Base-by-base conservation (phyloP, 129 eudicot species). In the Calendula officinalis region DNA sequence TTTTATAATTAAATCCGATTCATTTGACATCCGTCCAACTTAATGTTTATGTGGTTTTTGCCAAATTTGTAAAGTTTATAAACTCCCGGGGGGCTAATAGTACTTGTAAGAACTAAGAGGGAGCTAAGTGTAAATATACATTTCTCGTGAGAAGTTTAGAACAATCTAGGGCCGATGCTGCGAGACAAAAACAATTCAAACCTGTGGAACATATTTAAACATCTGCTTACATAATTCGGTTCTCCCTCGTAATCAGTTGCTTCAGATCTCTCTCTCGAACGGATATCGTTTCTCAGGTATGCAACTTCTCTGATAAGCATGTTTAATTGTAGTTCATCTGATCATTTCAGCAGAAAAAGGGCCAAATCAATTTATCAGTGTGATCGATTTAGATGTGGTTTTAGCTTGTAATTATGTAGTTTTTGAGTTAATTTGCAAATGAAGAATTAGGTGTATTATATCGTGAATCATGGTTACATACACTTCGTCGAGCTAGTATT, bases 151-250 rank as follows among this genome's bases (percentile, higher is more conserved):
- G 47, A 50, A 75, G 66, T 58, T 47, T 56, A 68, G 85, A 80
- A 80, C 78, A 76, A 67, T 80, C 85, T 80, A 75, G 85, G 51
- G 40, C 22, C 64, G 30, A 59, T 43, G 63, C 70, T 41, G 60
- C 38, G 8, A 42, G 70, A 62, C 70, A 72, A 72, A 55, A 53
- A 62, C 15, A 15, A 11, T 41, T 51, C 32, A 34, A 52, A 62
- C 66, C 11, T 37, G 9, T 48, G 42, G n/a, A 59, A 9, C 5
- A 39, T 33, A 32, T 61, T 37, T 33, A 54, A 72, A 63, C 70
- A 40, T 42, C 27, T 43, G 52, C 14, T 17, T 63, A 7, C 41
- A 13, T 70, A 11, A 8, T 12, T 69, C 50, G 41, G 15, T 59
- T 48, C 42, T 70, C 67, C 60, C 75, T 62, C 71, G 33, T 50